phyloP scores from a whole-genome alignment of 768 basidiomycete species.

The Pisolithus orientalis region DNA sequence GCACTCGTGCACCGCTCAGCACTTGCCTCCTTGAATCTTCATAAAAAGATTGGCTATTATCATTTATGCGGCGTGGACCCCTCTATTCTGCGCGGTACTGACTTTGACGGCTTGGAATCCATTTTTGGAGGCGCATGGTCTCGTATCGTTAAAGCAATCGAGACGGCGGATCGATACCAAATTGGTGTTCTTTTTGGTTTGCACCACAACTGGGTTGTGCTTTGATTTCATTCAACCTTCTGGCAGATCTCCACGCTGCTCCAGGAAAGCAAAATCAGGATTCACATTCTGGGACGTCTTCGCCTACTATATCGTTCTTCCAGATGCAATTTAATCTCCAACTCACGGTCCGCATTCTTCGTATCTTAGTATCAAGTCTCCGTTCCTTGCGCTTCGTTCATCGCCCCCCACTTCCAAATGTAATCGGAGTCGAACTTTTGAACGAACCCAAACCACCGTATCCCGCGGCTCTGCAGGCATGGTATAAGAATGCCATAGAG shows the following conservation, averaged over 20 bases:
- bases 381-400: slow-evolving; percentile 46
- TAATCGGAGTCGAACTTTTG: slow-evolving; percentile 52
- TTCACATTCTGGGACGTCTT: slow-evolving; percentile 59
- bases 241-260: slow-evolving; percentile 64
- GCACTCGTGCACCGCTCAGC: slow-evolving; percentile 37
- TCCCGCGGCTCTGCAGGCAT: slow-evolving; percentile 47
- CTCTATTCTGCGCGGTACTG: slow-evolving; percentile 55
- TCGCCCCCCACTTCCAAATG: slow-evolving; percentile 34
- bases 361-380: slow-evolving; percentile 31
- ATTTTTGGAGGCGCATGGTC: slow-evolving; percentile 65
- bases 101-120: slow-evolving; percentile 46
- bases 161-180: slow-evolving; percentile 46
- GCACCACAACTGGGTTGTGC: slow-evolving; percentile 9
- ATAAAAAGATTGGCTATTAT: slow-evolving; percentile 62
- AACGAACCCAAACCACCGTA: slow-evolving; percentile 53
- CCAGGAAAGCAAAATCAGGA: slow-evolving; percentile 72
- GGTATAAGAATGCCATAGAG: slow-evolving; percentile 56
- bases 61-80: slow-evolving; percentile 56
- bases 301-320: slow-evolving; percentile 43
- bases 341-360: slow-evolving; percentile 44
- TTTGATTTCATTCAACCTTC: slow-evolving; percentile 13
- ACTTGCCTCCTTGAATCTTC: slow-evolving; percentile 1
- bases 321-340: slow-evolving; percentile 35
- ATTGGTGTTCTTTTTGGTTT: slow-evolving; percentile 73
- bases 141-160: slow-evolving; percentile 53